Percentiles rank a stretch among this genome's conserved stretches.
These are phyloP conservation scores for Rhizopogon vesiculosus DNA, from an alignment of 768 basidiomycete genomes.

Conservation along the genomic window DNA sequence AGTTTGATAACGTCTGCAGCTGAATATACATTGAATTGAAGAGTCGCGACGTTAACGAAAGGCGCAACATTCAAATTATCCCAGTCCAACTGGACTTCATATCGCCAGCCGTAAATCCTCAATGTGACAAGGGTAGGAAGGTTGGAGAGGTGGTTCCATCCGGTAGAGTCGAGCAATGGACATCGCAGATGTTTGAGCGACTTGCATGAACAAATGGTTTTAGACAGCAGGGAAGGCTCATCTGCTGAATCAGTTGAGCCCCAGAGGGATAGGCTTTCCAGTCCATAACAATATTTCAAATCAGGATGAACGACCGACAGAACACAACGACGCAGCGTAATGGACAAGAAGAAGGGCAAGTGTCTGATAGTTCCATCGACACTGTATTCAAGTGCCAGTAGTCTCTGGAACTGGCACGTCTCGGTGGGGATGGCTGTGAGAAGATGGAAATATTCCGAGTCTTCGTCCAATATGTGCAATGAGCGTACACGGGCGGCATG, in stretches of 20 bases:
- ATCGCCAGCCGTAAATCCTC: neutral
- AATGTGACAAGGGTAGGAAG: neutral
- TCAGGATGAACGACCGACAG: neutral
- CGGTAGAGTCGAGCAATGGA: neutral
- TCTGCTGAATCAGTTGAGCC: neutral
- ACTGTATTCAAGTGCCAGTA: neutral
- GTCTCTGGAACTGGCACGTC: neutral
- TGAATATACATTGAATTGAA: neutral
- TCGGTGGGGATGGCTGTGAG: neutral
- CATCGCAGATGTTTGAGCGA: neutral
- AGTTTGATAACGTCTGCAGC: neutral
- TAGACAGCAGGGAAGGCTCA: neutral
- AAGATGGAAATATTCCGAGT: too few relatives aligned
- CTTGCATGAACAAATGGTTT: neutral
- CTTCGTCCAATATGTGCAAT: neutral
- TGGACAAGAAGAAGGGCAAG: neutral
- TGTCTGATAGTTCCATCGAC: too few relatives aligned
- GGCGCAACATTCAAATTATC: neutral
- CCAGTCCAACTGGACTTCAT: too few relatives aligned
- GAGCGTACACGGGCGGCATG: neutral
- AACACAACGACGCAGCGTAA: neutral
- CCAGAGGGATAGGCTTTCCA: neutral
- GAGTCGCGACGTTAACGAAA: neutral
- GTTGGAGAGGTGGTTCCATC: neutral
- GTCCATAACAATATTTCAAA: neutral